Evolutionary conservation across 2,329 filamentous ascomycete species (phyloP).

Genomic region (Elsinoe fawcettii): DNA sequence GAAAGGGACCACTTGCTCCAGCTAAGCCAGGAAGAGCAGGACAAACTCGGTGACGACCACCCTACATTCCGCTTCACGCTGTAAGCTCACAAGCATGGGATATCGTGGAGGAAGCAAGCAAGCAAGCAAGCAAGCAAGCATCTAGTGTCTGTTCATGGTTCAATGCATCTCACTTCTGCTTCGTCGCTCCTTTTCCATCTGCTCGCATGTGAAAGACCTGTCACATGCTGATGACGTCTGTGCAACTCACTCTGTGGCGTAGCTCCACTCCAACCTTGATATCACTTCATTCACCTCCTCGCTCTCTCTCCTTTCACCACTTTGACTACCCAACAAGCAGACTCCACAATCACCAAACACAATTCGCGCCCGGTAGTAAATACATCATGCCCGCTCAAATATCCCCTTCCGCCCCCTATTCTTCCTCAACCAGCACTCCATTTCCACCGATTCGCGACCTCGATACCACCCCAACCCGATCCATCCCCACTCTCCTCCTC

Average conservation of each 20-base stretch:
- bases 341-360: not conserved
- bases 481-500: not conserved
- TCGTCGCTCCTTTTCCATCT: not conserved
- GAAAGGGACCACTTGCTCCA: slow-evolving; percentile 39
- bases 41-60: slow-evolving; percentile 47
- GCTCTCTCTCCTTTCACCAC: not conserved
- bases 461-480: not conserved
- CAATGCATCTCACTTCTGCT: not conserved
- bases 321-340: not conserved
- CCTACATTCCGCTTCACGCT: slow-evolving; percentile 40
- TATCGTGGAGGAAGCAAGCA: not conserved
- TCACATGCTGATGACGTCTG: slow-evolving; percentile 2
- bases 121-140: not conserved
- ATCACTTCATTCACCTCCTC: not conserved
- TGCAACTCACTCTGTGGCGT: not conserved
- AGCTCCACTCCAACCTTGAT: not conserved
- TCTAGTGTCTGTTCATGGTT: not conserved
- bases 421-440: not conserved
- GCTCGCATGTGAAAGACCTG: not conserved
- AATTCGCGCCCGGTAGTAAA: too few species aligned
- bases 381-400: not conserved
- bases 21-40: slow-evolving; percentile 31
- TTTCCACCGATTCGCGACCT: too few species aligned
- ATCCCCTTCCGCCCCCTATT: not conserved
- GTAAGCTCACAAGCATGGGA: not conserved